Conservation (phyloP, 805 yeast genomes). For the Starmerella khaoyaiensis region DNA sequence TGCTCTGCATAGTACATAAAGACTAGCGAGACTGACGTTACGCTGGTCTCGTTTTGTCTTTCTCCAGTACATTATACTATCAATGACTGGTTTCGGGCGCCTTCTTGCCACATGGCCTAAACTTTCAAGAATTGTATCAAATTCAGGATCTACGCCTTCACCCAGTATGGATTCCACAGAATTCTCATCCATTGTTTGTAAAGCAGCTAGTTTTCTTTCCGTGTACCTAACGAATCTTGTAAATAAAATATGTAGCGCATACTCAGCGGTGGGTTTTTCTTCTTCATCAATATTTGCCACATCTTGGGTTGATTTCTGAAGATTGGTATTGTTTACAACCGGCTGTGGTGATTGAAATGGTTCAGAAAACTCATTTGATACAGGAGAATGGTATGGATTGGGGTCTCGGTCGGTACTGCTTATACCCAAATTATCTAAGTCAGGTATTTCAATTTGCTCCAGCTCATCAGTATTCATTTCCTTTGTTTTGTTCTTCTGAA, state of each 20-base stretch:
- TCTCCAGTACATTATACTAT: slow-evolving; percentile 97
- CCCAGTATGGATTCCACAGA: slow-evolving; percentile 64
- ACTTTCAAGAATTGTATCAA: slow-evolving; percentile 75
- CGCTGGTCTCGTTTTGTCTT: slow-evolving; percentile 84
- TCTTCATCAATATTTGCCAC: slow-evolving; percentile 8
- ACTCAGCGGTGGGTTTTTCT: slow-evolving; percentile 37
- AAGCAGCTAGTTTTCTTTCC: slow-evolving; percentile 67
- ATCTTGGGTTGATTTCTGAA: too few species aligned
- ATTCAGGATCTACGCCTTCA: slow-evolving; percentile 73
- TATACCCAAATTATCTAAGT: slow-evolving; percentile 8
- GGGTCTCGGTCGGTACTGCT: slow-evolving; percentile 1
- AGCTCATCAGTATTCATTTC: slow-evolving; percentile 32
- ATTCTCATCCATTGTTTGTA: slow-evolving; percentile 50
- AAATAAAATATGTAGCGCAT: slow-evolving; percentile 84
- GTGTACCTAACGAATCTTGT: slow-evolving; percentile 92
- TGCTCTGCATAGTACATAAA: slow-evolving; percentile 80
- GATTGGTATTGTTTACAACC: too few species aligned
- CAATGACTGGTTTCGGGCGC: slow-evolving; percentile 91
- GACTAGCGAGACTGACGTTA: slow-evolving; percentile 58
- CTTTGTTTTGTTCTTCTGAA: too few species aligned
- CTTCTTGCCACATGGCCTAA: slow-evolving; percentile 81
- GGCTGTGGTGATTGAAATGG: too few species aligned
- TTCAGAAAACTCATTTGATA: not conserved
- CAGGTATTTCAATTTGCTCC: slow-evolving; percentile 23
- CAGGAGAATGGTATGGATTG: too few species aligned